Conservation (phyloP, 257 asterid genomes). For the Lycium ferocissimum region DNA sequence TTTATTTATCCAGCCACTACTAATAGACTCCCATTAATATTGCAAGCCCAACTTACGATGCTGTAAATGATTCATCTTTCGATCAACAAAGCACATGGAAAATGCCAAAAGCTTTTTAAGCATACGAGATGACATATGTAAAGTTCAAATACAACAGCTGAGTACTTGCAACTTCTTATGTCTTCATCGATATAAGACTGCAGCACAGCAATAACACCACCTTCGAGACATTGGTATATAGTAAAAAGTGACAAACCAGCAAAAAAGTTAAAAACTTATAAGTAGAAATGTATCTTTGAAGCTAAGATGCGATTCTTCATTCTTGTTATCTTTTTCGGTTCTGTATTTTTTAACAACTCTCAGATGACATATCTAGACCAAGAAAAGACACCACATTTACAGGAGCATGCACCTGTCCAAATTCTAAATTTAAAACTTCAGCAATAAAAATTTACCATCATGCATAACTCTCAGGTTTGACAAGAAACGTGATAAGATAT, state of each 20-base stretch:
- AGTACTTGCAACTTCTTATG: constrained; percentile 52
- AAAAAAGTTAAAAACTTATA: constrained; percentile 7
- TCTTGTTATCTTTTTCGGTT: background rate
- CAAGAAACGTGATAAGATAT: background rate
- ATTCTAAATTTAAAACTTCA: background rate
- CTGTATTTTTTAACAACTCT: background rate
- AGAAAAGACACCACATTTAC: constrained; percentile 3
- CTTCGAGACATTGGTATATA: constrained; percentile 86
- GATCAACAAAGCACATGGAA: constrained; percentile 55
- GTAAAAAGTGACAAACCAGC: constrained; percentile 71
- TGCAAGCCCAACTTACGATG: constrained; percentile 98
- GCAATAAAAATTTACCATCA: background rate
- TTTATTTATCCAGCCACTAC: constrained; percentile 92
- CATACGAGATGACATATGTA: constrained; percentile 26
- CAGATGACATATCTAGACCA: constrained; percentile 10
- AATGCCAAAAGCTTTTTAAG: constrained; percentile 45
- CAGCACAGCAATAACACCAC: constrained; percentile 92
- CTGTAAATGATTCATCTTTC: constrained; percentile 98
- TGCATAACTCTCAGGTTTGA: background rate
- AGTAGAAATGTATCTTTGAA: background rate
- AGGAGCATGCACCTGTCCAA: background rate
- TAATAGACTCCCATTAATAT: constrained; percentile 78
- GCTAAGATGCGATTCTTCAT: background rate
- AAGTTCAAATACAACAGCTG: background rate
- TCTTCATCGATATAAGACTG: constrained; percentile 98